A percentile compares a stretch with the other conserved stretches of the same genome.
phyloP scores from a whole-genome alignment of 768 basidiomycete genomes.

The Psilocybe subaeruginosa region DNA sequence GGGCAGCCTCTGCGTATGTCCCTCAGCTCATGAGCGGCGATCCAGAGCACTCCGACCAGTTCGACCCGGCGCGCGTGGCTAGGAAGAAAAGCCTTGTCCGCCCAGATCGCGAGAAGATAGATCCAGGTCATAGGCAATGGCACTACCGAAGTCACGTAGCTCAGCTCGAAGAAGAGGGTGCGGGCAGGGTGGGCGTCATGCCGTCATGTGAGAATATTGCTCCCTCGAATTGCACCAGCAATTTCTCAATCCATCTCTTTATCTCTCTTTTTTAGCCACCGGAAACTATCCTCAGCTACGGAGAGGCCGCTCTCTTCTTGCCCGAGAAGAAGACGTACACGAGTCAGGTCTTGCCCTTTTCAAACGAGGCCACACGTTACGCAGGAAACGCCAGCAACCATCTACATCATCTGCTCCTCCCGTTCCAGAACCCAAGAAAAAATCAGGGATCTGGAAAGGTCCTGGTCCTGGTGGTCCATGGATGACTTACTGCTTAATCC shows the following conservation, averaged over 20 bases:
- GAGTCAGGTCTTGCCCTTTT: conserved; percentile 94
- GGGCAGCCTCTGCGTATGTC: conserved; percentile 49
- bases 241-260: conserved; percentile 13
- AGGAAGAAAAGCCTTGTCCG: conserved; percentile 92
- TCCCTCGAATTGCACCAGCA: conserved; percentile 13
- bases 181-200: conserved; percentile 64
- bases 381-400: conserved; percentile 62
- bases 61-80: conserved; percentile 55
- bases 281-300: conserved; percentile 83
- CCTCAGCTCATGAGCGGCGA: conserved; percentile 31
- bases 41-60: conserved; percentile 42
- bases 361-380: conserved; percentile 80
- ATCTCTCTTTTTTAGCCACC: conserved; percentile 50
- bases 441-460: conserved; percentile 65
- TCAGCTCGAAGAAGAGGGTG: conserved; percentile 71
- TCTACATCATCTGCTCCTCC: conserved; percentile 41
- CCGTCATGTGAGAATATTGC: conserved; percentile 73
- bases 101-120: conserved; percentile 96
- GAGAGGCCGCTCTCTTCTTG: conserved; percentile 89
- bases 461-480: conserved; percentile 93
- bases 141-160: conserved; percentile 91
- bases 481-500: conserved; percentile 91
- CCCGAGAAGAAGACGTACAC: conserved; percentile 85
- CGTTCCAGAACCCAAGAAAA: conserved; percentile 37
- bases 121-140: conserved; percentile 92